Evolutionary conservation across 176 grass and related monocot genomes (phyloP).

Genomic region (Saccharum spontaneum): DNA sequence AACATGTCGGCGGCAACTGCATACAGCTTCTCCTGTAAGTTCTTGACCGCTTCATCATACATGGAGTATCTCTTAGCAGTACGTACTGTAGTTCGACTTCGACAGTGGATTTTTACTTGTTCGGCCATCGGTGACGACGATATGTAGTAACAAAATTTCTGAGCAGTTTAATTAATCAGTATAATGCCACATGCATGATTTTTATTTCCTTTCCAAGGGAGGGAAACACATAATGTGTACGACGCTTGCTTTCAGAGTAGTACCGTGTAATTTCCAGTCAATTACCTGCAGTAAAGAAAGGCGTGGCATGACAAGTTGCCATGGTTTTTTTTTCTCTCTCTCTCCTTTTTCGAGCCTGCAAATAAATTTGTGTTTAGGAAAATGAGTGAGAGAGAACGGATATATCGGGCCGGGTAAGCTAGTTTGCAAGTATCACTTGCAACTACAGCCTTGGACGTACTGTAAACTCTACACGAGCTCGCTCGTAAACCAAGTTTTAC

Average conservation of each 20-base stretch:
- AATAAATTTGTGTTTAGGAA: too few relatives aligned
- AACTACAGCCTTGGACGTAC: background rate
- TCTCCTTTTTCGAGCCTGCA: too few relatives aligned
- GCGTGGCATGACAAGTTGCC: too few relatives aligned
- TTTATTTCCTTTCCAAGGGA: background rate
- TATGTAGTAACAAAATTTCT: background rate
- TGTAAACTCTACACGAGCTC: background rate
- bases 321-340: too few relatives aligned
- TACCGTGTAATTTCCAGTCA: background rate
- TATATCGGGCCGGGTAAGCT: too few relatives aligned
- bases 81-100: background rate
- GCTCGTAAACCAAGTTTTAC: background rate
- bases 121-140: background rate
- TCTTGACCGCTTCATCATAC: background rate
- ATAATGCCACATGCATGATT: background rate
- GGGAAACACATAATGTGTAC: background rate
- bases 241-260: background rate
- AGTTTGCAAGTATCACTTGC: too few relatives aligned
- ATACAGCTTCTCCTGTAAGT: conserved; percentile 95
- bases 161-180: background rate
- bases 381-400: too few relatives aligned
- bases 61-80: background rate
- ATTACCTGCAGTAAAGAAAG: background rate
- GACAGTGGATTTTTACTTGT: background rate
- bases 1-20: conserved; percentile 58